Evolutionary conservation across 257 asterid genomes (phyloP).

Genomic region (Coffea eugenioides): DNA sequence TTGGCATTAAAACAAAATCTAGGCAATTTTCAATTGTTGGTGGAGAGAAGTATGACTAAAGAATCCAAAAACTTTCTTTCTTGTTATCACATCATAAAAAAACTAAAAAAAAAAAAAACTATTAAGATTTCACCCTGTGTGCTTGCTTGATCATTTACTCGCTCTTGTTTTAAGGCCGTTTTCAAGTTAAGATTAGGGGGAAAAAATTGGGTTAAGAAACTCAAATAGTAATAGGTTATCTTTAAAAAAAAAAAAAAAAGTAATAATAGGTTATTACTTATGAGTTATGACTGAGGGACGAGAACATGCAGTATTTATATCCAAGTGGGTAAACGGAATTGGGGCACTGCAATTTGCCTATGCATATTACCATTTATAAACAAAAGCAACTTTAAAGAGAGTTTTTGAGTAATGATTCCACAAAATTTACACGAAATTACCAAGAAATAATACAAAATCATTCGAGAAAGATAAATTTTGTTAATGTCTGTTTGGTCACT

Average conservation of each 20-base stretch:
- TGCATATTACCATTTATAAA: not conserved
- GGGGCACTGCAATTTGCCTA: not conserved
- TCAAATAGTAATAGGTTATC: too few species aligned
- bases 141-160: not conserved
- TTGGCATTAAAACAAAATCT: too few species aligned
- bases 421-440: not conserved
- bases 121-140: too few species aligned
- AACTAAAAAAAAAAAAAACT: too few species aligned
- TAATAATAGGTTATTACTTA: too few species aligned
- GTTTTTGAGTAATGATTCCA: not conserved
- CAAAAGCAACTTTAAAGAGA: not conserved
- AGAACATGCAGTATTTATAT: not conserved
- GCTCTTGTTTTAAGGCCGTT: not conserved
- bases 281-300: not conserved
- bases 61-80: too few species aligned
- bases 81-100: too few species aligned
- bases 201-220: not conserved
- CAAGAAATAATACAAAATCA: too few species aligned
- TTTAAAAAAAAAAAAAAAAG: too few species aligned
- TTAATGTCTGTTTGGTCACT: not conserved
- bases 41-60: too few species aligned
- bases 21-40: too few species aligned
- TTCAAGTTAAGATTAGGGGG: not conserved
- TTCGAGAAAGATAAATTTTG: not conserved
- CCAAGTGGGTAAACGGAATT: not conserved